Evolutionary conservation across 306 rosid genomes (phyloP), one percentile per base, ranked within the genome.

Genomic region (Cucurbita pepo): DNA sequence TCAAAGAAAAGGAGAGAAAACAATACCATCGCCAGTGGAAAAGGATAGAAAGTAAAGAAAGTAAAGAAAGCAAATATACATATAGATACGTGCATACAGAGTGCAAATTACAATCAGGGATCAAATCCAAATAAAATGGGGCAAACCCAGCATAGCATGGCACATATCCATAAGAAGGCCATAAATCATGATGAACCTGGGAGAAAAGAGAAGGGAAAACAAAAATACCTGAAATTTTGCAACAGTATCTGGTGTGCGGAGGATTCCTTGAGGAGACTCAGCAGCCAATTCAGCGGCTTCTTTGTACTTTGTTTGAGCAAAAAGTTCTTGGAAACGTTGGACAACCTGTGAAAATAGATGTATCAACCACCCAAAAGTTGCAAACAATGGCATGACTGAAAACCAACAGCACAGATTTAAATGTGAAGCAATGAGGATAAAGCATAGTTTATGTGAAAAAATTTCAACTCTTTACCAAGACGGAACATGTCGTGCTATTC

Each of bases 201-300:
- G 48, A 62, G 3, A 37, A 62, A 38, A 38, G 25, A 63, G 36
- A 51, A 34, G 59, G 43, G 58, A n/a, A 51, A 71, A 71, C 14
- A 18, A 41, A 72, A 55, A 12, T 1, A 91, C 99, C 99, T 95
- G 99, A 75, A 95, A 95, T 88, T 95, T 95, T 71, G 96, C 97
- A 77, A 95, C 97, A 22, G 99, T 95, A 76, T 95, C 99, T 8
- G 99, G 97, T 1, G 97, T 95, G 6, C 99, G 97, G 62, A 95
- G 97, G 69, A 95, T 85, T 80, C 99, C 99, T 79, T 91, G 99
- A 0, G 99, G 99, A 80, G 99, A 95, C 79, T 95, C 97, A 45
- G 99, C 99, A 60, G 99, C 99, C 86, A 95, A 92, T 78, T 95
- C 99, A 19, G 99, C 99, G 56, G 99, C 99, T 84, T 95, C 99